phyloP scores from a whole-genome alignment of 495 filamentous ascomycete genomes.

The Aspergillus diversus region DNA sequence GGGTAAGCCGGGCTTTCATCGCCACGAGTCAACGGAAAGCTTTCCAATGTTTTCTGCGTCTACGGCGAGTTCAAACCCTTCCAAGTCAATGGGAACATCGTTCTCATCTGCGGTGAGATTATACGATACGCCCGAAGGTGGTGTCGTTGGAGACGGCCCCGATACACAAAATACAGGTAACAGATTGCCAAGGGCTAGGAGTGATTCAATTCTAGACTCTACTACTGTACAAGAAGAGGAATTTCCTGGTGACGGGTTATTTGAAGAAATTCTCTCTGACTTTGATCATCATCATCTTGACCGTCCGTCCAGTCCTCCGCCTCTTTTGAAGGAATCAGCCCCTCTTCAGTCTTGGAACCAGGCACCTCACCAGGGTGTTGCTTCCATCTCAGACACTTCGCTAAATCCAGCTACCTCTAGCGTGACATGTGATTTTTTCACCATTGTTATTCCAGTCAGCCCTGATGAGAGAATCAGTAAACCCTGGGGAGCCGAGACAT shows the following conservation, averaged over 20 bases:
- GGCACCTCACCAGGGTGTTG: slow-evolving; percentile 15
- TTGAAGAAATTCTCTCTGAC: slow-evolving; percentile 31
- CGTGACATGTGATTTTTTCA: slow-evolving; percentile 29
- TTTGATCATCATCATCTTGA: slow-evolving; percentile 38
- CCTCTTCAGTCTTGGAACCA: slow-evolving; percentile 28
- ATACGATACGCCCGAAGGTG: slow-evolving; percentile 23
- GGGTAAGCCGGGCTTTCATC: slow-evolving; percentile 47
- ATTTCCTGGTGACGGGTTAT: slow-evolving; percentile 24
- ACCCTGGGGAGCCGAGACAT: slow-evolving; percentile 53
- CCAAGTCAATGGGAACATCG: slow-evolving; percentile 48
- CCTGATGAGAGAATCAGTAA: slow-evolving; percentile 38
- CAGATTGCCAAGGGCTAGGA: slow-evolving; percentile 16
- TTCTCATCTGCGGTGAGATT: slow-evolving; percentile 39
- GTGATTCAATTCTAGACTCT: slow-evolving; percentile 32
- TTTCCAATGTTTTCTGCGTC: slow-evolving; percentile 85
- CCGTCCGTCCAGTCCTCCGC: slow-evolving; percentile 47
- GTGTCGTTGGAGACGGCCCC: slow-evolving; percentile 8
- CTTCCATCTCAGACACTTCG: neutral
- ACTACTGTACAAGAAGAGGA: slow-evolving; percentile 26
- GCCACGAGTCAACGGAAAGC: slow-evolving; percentile 79
- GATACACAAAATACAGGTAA: slow-evolving; percentile 22
- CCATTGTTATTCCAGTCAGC: slow-evolving; percentile 35
- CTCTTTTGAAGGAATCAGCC: slow-evolving; percentile 42
- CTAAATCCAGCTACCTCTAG: slow-evolving; percentile 22
- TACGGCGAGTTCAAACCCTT: slow-evolving; percentile 59